These are phyloP conservation scores for Arthrinium phaeospermum DNA, from an alignment of 2,329 filamentous ascomycete species.

Conservation along the genomic window DNA sequence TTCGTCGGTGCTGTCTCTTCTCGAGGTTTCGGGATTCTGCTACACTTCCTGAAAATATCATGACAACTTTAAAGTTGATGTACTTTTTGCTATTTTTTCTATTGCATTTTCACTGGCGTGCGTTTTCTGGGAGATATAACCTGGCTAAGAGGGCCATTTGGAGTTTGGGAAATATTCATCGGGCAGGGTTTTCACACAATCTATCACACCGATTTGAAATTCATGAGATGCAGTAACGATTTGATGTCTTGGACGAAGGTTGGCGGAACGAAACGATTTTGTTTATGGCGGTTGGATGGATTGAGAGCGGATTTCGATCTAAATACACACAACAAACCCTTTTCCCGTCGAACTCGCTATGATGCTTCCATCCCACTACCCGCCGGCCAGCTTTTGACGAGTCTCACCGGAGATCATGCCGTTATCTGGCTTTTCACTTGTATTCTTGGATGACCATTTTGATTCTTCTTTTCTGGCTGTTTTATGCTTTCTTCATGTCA, in stretches of 20 bases:
- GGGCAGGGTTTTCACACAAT: conserved; percentile 11
- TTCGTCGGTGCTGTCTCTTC: not conserved
- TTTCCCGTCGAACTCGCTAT: not conserved
- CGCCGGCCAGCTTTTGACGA: conserved; percentile 9
- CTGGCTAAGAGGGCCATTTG: not conserved
- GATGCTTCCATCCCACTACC: not conserved
- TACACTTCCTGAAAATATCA: not conserved
- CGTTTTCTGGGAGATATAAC: not conserved
- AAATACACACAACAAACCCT: not conserved
- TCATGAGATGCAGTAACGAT: conserved; percentile 26
- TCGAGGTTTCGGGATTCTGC: not conserved
- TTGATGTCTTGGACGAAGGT: conserved; percentile 22
- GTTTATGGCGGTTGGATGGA: not conserved
- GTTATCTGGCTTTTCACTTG: conserved; percentile 21
- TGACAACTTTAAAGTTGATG: conserved; percentile 10
- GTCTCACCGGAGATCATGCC: conserved; percentile 18
- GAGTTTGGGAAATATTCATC: conserved; percentile 8
- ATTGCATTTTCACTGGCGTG: conserved; percentile 16
- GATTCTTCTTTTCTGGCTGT: not conserved
- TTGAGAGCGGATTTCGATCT: not conserved
- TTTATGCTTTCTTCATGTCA: not conserved
- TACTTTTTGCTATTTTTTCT: not conserved
- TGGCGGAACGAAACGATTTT: not conserved
- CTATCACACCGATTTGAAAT: conserved; percentile 21
- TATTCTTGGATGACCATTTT: conserved; percentile 18